Percentiles rank a stretch among this genome's conserved stretches.
Conservation (phyloP, 2,329 filamentous ascomycete species). For the Uncinocarpus reesii region DNA sequence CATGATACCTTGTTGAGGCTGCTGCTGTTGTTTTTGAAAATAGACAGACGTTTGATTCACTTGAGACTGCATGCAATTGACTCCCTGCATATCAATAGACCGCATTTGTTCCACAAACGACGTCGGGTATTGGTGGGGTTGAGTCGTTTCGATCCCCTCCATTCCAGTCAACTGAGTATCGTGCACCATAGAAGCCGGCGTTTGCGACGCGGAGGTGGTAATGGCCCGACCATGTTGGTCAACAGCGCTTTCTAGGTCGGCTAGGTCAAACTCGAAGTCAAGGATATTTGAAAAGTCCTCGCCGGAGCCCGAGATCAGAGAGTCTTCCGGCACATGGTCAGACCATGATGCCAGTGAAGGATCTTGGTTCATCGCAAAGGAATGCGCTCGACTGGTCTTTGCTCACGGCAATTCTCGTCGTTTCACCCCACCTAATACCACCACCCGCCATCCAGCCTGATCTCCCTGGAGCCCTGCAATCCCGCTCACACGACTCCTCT, state of each 20-base stretch:
- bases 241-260: conserved; percentile 32
- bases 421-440: conserved; percentile 2
- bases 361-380: conserved; percentile 31
- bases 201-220: conserved; percentile 23
- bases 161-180: conserved; percentile 14
- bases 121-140: conserved; percentile 10
- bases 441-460: conserved; percentile 2
- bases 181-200: conserved; percentile 14
- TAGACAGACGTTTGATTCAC: conserved; percentile 11
- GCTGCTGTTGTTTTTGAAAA: conserved; percentile 11
- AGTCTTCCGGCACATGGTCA: conserved; percentile 31
- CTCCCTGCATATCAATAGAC: conserved; percentile 14
- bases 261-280: conserved; percentile 40
- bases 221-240: conserved; percentile 30
- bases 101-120: conserved; percentile 11
- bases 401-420: background rate
- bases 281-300: conserved; percentile 43
- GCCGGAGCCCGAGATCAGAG: conserved; percentile 30
- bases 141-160: conserved; percentile 12
- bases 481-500: conserved; percentile 11
- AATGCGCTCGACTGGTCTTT: background rate
- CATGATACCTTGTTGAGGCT: conserved; percentile 21
- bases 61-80: conserved; percentile 6
- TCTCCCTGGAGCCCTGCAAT: background rate
- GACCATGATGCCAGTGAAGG: conserved; percentile 31